phyloP scores from a whole-genome alignment of 2,329 filamentous ascomycete species.

The Fusarium sp. region DNA sequence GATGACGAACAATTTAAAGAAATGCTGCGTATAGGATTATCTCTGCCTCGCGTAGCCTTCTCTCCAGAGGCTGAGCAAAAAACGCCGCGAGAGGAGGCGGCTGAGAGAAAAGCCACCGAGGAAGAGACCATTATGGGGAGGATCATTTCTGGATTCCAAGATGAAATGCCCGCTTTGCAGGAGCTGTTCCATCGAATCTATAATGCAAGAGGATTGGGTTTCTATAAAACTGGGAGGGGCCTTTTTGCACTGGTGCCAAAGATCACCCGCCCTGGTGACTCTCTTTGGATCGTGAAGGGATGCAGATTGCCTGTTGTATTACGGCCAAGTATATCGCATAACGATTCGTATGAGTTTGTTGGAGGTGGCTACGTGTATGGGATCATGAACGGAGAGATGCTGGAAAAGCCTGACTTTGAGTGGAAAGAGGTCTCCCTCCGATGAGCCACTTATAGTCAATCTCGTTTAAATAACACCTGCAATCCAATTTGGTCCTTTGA shows the following conservation, averaged over 20 bases:
- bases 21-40: fast-evolving
- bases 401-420: neutral
- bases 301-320: neutral
- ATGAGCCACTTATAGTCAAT: neutral
- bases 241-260: neutral
- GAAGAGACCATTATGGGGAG: neutral
- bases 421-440: neutral
- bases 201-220: neutral
- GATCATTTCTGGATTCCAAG: fast-evolving
- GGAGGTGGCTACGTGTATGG: neutral
- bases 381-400: neutral
- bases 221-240: neutral
- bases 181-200: fast-evolving
- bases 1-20: neutral
- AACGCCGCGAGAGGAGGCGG: fast-evolving
- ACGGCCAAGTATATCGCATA: neutral
- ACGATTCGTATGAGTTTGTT: neutral
- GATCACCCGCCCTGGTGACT: neutral
- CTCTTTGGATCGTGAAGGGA: neutral
- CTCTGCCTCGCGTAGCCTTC: neutral
- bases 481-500: too few relatives aligned
- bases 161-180: fast-evolving
- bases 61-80: neutral
- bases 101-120: fast-evolving
- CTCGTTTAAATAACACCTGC: too few relatives aligned